A percentile compares a stretch with the other conserved stretches of the same genome.
phyloP scores from a whole-genome alignment of 2,329 filamentous ascomycete species.

The Neonectria punicea region DNA sequence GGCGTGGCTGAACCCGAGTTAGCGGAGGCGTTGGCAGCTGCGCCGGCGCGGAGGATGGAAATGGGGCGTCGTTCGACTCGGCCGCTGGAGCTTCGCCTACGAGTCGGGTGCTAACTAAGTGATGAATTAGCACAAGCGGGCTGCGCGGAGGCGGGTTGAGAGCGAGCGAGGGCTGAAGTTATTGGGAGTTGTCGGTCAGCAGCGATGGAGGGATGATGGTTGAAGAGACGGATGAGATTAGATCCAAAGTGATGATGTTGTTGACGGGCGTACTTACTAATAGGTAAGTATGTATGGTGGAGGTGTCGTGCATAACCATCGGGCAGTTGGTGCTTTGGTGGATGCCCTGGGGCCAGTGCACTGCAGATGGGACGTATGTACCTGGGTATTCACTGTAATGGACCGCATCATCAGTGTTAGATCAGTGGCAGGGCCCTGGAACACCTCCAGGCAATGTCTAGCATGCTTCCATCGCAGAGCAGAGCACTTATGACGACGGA shows the following conservation, averaged over 20 bases:
- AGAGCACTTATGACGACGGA: background rate
- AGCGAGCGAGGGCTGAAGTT: background rate
- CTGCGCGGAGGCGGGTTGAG: conserved; percentile 13
- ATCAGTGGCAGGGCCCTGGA: background rate
- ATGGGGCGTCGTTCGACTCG: background rate
- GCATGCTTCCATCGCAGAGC: too few species aligned
- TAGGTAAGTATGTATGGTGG: background rate
- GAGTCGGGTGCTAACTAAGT: too few species aligned
- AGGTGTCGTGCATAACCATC: background rate
- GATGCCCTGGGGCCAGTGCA: background rate
- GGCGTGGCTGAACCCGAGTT: background rate
- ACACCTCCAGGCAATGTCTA: background rate
- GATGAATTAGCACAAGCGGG: background rate
- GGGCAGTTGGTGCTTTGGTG: background rate
- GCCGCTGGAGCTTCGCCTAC: background rate
- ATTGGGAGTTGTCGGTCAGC: background rate
- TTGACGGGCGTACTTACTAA: too few species aligned
- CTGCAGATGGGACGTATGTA: background rate
- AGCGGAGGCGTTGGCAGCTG: background rate
- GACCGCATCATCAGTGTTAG: background rate
- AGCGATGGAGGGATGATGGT: conserved; percentile 2
- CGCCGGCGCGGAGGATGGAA: background rate
- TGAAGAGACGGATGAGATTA: background rate
- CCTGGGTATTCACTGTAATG: background rate
- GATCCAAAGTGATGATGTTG: too few species aligned